Base-by-base conservation (phyloP, 148 eudicot species). In the Chenopodium album region DNA sequence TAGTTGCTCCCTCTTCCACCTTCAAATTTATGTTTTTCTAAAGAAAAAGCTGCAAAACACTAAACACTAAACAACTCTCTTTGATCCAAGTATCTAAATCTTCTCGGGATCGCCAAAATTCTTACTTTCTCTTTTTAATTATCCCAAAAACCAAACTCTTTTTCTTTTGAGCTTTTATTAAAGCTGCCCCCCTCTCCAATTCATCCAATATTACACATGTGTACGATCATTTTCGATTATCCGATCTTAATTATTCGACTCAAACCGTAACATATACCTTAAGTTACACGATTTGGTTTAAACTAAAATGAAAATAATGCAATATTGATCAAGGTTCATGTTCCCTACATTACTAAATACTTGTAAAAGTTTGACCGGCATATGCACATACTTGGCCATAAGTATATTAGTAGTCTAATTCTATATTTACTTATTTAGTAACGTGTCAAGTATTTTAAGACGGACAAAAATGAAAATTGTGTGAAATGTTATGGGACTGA, bases 81-180 rank as follows among this genome's bases (percentile, higher is more conserved):
- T 20, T 34, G 48, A 79, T 68, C 26, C 66, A 50, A 22, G 65
- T 26, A 20, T 20, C 67, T 22, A 63, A 68, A 76, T 77, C 80
- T 60, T 78, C 81, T 77, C 71, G 85, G 85, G 85, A 82, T 82
- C 78, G 28, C 81, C 85, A 82, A 78, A 29, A 31, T 28, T 76
- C 75, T 50, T 34, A 34, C 22, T 44, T 63, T 29, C 23, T 7
- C 7, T 68, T 75, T 76, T 29, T 16, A 76, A 37, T 60, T n/a
- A 26, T 52, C 77, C 47, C 62, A 72, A 72, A 79, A 46, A 64
- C n/a, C 52, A 11, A 10, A 56, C 73, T 22, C 75, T 67, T n/a
- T 65, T 29, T 32, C 79, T 81, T 82, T 78, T 68, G 19, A 8
- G 75, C 81, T 78, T 78, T 76, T 71, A 8, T 32, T 71, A 82